Percentiles rank a stretch among this genome's conserved stretches.
phyloP scores from a whole-genome alignment of 495 filamentous ascomycete species.

The Delitschia confertaspora region DNA sequence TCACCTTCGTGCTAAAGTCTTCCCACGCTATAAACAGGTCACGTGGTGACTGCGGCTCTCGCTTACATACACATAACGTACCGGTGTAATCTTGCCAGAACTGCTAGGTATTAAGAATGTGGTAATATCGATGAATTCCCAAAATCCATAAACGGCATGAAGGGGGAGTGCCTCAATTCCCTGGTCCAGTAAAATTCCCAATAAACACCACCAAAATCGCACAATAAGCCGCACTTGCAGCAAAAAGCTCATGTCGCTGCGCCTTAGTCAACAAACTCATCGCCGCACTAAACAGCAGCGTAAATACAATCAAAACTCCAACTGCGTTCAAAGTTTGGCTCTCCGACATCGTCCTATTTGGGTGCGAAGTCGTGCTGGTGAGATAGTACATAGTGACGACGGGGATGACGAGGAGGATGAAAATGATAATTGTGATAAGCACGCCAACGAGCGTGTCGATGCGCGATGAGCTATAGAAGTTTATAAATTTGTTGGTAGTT shows the following conservation, averaged over 20 bases:
- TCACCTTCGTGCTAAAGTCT: no score
- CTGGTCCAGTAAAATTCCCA: conserved; percentile 30
- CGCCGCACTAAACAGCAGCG: conserved; percentile 32
- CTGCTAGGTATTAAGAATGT: no score
- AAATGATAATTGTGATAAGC: conserved; percentile 29
- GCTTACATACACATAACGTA: no score
- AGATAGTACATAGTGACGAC: conserved; percentile 37
- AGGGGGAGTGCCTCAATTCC: no score
- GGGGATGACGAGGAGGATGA: conserved; percentile 37
- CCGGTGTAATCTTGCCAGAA: no score
- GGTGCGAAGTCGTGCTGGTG: conserved; percentile 9
- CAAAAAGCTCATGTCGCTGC: conserved; percentile 39
- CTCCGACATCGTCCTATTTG: neutral
- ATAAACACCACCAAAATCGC: conserved; percentile 32
- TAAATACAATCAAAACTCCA: conserved; percentile 25
- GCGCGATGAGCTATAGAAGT: conserved; percentile 34
- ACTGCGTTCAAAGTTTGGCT: conserved; percentile 18
- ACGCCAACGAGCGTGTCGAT: conserved; percentile 34
- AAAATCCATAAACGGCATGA: no score
- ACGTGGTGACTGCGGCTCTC: no score
- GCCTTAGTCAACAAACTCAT: conserved; percentile 37
- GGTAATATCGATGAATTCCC: no score
- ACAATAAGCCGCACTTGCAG: conserved; percentile 37
- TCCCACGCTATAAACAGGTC: no score
- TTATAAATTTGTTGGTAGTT: conserved; percentile 30